phyloP scores from a whole-genome alignment of 2,329 filamentous ascomycete genomes.

The Colletotrichum horii region DNA sequence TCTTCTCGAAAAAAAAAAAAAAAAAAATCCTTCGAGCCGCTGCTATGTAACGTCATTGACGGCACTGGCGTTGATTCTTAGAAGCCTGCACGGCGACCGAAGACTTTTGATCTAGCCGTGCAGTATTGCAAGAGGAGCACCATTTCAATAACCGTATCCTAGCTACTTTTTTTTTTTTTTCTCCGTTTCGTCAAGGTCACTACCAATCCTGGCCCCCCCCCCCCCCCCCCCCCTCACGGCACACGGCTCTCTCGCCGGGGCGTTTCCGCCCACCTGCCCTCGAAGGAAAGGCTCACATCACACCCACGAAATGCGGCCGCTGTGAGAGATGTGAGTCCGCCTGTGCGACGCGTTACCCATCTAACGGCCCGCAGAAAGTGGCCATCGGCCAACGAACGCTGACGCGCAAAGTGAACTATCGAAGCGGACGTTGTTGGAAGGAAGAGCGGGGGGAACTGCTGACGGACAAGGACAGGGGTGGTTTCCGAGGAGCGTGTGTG shows the following conservation, averaged over 20 bases:
- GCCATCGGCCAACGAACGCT: neutral
- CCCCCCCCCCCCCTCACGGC: neutral
- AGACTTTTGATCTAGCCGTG: neutral
- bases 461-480: neutral
- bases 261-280: neutral
- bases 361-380: neutral
- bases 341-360: neutral
- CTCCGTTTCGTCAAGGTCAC: neutral
- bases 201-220: neutral
- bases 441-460: neutral
- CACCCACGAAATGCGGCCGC: neutral
- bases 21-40: neutral
- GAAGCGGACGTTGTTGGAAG: neutral
- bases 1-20: neutral
- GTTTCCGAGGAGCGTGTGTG: neutral
- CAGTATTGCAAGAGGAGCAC: neutral
- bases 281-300: neutral
- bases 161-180: neutral
- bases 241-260: neutral
- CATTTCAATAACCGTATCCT: neutral
- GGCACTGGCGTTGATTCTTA: neutral
- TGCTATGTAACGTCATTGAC: neutral
- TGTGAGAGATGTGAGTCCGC: neutral
- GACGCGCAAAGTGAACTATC: neutral
- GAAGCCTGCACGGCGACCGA: neutral